These are phyloP conservation scores for Penstemon barbatus DNA, from an alignment of 257 asterid species.

Conservation along the genomic window DNA sequence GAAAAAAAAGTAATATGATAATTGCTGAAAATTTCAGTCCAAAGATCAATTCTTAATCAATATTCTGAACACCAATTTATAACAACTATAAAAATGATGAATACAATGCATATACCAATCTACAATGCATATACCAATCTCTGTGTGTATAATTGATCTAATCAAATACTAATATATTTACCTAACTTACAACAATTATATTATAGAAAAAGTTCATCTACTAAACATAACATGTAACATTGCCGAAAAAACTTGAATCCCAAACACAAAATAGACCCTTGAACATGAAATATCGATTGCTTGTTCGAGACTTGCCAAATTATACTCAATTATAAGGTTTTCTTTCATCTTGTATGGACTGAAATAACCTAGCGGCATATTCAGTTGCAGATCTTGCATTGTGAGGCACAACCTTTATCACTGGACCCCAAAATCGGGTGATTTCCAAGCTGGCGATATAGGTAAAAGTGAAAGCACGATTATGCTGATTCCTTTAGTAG, in stretches of 20 bases:
- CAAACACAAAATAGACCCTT: not conserved
- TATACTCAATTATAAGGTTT: slow-evolving; percentile 36
- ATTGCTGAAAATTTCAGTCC: no score
- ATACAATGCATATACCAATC: no score
- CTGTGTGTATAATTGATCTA: slow-evolving; percentile 16
- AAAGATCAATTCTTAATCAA: no score
- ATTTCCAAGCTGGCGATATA: slow-evolving; percentile 31
- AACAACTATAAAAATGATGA: not conserved
- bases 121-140: not conserved
- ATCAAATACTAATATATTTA: slow-evolving; percentile 10
- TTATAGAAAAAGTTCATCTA: not conserved
- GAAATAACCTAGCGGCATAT: slow-evolving; percentile 81
- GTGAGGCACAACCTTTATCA: slow-evolving; percentile 77
- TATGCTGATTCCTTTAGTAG: slow-evolving; percentile 24
- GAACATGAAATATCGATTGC: no score
- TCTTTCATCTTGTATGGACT: slow-evolving; percentile 84
- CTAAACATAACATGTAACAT: slow-evolving; percentile 14
- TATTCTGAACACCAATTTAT: no score
- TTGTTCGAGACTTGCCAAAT: slow-evolving; percentile 26
- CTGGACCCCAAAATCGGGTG: slow-evolving; percentile 35
- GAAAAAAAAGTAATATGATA: no score
- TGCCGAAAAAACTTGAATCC: not conserved
- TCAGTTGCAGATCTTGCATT: slow-evolving; percentile 70
- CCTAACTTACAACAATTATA: slow-evolving; percentile 19
- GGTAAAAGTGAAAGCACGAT: slow-evolving; percentile 60